phyloP scores from a whole-genome alignment of 1,284 basidiomycete genomes.

The Leccinum fuscescens region DNA sequence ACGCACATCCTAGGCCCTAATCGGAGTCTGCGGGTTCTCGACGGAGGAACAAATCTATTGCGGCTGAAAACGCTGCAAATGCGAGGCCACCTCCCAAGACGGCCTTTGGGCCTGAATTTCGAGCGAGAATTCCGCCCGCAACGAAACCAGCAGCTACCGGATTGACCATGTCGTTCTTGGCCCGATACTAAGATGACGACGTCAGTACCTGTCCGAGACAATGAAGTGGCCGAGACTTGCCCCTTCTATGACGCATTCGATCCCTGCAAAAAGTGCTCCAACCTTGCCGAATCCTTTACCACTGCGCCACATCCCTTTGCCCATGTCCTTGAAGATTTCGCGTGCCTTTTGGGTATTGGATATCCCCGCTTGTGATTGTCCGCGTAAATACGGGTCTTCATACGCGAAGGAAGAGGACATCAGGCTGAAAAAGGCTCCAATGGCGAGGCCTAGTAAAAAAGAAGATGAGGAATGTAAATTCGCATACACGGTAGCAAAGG shows the following conservation, averaged over 20 bases:
- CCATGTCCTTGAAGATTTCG: slow-evolving; percentile 93
- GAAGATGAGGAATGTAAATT: not conserved
- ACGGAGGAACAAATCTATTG: slow-evolving; percentile 84
- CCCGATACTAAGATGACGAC: slow-evolving; percentile 70
- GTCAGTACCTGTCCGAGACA: slow-evolving; percentile 7
- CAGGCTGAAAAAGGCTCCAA: slow-evolving; percentile 94
- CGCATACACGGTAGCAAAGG: slow-evolving; percentile 6
- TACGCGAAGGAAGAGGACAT: slow-evolving; percentile 96
- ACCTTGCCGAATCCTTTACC: slow-evolving; percentile 96
- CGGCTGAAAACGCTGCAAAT: slow-evolving; percentile 89
- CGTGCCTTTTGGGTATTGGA: slow-evolving; percentile 76
- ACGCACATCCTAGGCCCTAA: not conserved
- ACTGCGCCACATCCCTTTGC: slow-evolving; percentile 84
- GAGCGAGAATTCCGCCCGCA: slow-evolving; percentile 79
- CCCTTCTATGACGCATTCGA: slow-evolving; percentile 95
- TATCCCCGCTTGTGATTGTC: slow-evolving; percentile 58
- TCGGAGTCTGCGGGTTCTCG: slow-evolving; percentile 71
- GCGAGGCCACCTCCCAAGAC: slow-evolving; percentile 80
- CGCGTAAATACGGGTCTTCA: slow-evolving; percentile 86
- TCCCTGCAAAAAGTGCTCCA: slow-evolving; percentile 88
- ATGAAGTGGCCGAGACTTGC: slow-evolving; percentile 52
- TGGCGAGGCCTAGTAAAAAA: slow-evolving; percentile 67
- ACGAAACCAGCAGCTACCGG: slow-evolving; percentile 71
- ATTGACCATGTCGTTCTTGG: slow-evolving; percentile 93
- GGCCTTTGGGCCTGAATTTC: slow-evolving; percentile 81